A percentile compares a stretch with the other conserved stretches of the same genome.
phyloP scores from a whole-genome alignment of 768 basidiomycete species.

The Hypholoma fasciculare region DNA sequence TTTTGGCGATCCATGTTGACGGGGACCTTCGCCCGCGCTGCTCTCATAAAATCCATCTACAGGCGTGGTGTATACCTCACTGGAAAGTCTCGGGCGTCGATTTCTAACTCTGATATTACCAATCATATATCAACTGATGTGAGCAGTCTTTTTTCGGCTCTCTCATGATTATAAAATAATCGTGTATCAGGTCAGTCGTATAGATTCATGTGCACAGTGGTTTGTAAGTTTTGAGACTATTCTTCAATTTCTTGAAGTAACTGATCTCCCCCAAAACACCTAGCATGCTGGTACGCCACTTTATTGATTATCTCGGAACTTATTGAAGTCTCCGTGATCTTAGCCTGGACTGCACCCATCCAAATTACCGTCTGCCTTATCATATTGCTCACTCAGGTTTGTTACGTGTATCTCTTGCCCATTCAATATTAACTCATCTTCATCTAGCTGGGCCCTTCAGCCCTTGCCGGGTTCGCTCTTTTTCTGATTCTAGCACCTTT shows the following conservation, averaged over 20 bases:
- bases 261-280: background rate
- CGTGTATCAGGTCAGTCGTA: conserved; percentile 45
- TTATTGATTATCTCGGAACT: background rate
- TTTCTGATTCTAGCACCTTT: conserved; percentile 64
- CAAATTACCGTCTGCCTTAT: conserved; percentile 61
- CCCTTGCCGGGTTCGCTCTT: conserved; percentile 67
- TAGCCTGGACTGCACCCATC: conserved; percentile 69
- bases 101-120: conserved; percentile 60
- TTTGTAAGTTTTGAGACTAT: conserved; percentile 47
- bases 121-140: conserved; percentile 71
- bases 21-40: conserved; percentile 63
- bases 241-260: background rate
- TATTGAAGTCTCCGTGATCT: background rate
- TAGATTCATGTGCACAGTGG: conserved; percentile 69
- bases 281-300: conserved; percentile 16
- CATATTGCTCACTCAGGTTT: conserved; percentile 59
- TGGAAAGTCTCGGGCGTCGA: conserved; percentile 60
- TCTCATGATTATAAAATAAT: background rate
- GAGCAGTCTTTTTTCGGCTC: conserved; percentile 18
- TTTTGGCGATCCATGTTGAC: conserved; percentile 72
- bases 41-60: conserved; percentile 71
- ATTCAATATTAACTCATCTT: background rate
- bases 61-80: conserved; percentile 66
- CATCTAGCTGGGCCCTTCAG: conserved; percentile 63
- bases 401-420: background rate